Percentiles rank a stretch among this genome's conserved stretches.
phyloP scores from a whole-genome alignment of 441 rosid genomes.

The Syzygium malaccense region DNA sequence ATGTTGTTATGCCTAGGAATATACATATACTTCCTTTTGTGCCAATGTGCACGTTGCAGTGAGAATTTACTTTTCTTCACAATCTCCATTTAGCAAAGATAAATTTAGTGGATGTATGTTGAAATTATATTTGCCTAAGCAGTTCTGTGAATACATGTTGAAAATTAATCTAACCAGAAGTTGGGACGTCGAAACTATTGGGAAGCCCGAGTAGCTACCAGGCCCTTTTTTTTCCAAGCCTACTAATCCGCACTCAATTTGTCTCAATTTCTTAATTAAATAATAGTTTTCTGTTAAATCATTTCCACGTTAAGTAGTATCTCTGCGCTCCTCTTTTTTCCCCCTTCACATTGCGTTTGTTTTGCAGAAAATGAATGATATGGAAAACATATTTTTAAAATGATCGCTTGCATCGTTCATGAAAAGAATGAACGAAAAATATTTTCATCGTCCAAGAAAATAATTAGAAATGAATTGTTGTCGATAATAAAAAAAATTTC shows the following conservation, averaged over 20 bases:
- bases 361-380: background rate
- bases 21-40: background rate
- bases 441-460: background rate
- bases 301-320: background rate
- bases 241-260: background rate
- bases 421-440: background rate
- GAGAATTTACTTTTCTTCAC: background rate
- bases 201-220: background rate
- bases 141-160: background rate
- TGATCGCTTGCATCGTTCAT: background rate
- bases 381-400: background rate
- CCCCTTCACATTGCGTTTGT: background rate
- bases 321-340: background rate
- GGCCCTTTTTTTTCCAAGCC: background rate
- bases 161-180: background rate
- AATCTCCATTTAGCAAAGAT: background rate
- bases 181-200: background rate
- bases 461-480: background rate
- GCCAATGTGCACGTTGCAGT: background rate
- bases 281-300: background rate
- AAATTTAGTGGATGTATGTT: background rate
- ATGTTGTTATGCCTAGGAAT: background rate
- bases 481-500: too few relatives aligned
- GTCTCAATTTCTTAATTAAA: background rate
- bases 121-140: background rate